Base-by-base conservation (phyloP, 805 yeast genomes). In the Kregervanrija fluxuum region DNA sequence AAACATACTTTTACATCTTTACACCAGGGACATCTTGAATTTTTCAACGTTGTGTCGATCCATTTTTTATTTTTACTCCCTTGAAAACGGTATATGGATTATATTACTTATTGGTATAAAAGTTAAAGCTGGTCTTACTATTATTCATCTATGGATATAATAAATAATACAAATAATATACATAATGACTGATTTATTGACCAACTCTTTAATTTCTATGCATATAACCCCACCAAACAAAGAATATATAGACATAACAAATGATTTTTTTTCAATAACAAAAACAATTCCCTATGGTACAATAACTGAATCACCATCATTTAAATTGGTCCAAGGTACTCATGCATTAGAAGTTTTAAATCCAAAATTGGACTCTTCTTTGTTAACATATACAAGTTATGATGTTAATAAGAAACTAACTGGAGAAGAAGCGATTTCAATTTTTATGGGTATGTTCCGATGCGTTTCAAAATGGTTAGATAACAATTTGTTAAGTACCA, bases 321-420 rank as follows among this genome's bases (percentile, higher is more conserved):
- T 88, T 64, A 76, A 79, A 44, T 69, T 91, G 38, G 69, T 83
- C 49, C 88, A 87, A 53, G 95, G 96, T 0, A 85, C 96, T 1
- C 81, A 90, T 52, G 95, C 98, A 0, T 66, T 88, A 48, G 98
- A 90, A 60, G 73, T 82, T 11, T 71, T 79, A 45, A 87, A 87
- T 57, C 68, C 71, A 10, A 77, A 75, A 49, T 69, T 91, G 54
- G 99, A 91, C 59, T 79, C 96, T 0, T 88, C 91, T 2, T 54
- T 85, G 43, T 71, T 85, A n/a, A 55, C 62, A 30, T 60, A 78
- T 33, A 47, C 69, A 5, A 47, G 55, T 0, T 81, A 77, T 54
- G 77, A 76, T 51, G 62, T 77, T 15, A 55, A 67, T 2, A 32
- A 51, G 67, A 3, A 57, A 68, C 11, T 65, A 1, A 32, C 50